Conservation (phyloP, 1,139 yeast species). For the Pichia sp. region DNA sequence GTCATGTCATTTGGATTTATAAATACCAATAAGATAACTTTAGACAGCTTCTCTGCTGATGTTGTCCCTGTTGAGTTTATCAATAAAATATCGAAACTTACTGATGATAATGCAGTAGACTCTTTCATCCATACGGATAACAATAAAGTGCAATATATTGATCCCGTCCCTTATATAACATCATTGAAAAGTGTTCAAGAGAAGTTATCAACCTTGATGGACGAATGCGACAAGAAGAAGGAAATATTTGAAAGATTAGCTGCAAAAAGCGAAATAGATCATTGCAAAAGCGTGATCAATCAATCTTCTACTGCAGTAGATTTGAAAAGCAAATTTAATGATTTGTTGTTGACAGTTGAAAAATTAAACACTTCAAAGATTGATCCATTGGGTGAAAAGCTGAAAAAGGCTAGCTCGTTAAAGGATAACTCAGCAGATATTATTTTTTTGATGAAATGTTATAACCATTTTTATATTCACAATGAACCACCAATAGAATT, state of each 20-base stretch:
- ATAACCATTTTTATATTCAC: conserved; percentile 62
- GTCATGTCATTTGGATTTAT: conserved; percentile 9
- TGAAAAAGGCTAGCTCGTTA: conserved; percentile 70
- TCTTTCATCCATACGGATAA: conserved; percentile 10
- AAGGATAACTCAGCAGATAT: conserved; percentile 72
- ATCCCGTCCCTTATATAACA: conserved; percentile 91
- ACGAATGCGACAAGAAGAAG: conserved; percentile 47
- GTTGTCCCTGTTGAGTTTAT: conserved; percentile 49
- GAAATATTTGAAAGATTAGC: conserved; percentile 50
- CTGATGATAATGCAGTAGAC: conserved; percentile 24
- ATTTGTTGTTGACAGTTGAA: conserved; percentile 55
- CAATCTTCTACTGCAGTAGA: conserved; percentile 41
- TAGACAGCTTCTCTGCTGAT: conserved; percentile 11
- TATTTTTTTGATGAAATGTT: conserved; percentile 68
- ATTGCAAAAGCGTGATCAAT: conserved; percentile 59
- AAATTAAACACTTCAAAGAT: conserved; percentile 52
- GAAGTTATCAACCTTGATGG: conserved; percentile 56
- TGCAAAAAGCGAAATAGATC: conserved; percentile 56
- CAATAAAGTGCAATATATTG: conserved; percentile 40
- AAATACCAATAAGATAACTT: conserved; percentile 7
- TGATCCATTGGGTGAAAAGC: conserved; percentile 66
- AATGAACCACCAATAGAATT: conserved; percentile 57
- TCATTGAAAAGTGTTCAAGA: conserved; percentile 83
- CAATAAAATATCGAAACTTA: conserved; percentile 64
- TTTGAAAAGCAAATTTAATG: conserved; percentile 41